Evolutionary conservation across 139 green algal genomes (phyloP).

Genomic region (Yamagishiella unicocca): DNA sequence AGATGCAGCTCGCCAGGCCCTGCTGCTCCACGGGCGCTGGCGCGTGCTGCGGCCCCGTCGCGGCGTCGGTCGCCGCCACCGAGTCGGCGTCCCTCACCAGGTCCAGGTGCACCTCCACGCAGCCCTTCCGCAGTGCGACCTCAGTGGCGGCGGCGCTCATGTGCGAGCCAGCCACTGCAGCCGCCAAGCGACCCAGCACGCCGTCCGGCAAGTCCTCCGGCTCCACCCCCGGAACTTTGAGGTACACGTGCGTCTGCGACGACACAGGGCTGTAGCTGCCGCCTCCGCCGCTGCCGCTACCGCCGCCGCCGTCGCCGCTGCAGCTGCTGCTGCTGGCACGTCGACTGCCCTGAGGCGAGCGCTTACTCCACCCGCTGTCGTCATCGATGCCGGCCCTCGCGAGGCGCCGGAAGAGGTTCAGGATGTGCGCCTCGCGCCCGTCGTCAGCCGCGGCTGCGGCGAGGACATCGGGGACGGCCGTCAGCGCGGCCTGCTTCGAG

Average conservation of each 20-base stretch:
- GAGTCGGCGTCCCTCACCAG: neutral
- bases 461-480: neutral
- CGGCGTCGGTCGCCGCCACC: no score
- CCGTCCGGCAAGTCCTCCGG: neutral
- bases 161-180: neutral
- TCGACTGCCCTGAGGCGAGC: neutral
- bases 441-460: neutral
- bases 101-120: constrained; percentile 24
- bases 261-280: neutral
- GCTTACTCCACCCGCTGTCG: neutral
- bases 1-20: neutral
- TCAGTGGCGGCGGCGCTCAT: no score
- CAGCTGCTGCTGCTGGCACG: neutral
- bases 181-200: neutral
- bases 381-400: neutral
- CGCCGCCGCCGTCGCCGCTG: neutral
- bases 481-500: neutral
- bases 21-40: neutral
- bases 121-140: neutral
- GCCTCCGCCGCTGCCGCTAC: no score
- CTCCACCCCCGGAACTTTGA: neutral
- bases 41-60: neutral
- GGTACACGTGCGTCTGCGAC: neutral
- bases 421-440: neutral
- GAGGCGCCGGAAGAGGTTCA: neutral